Conservation (phyloP, 1,139 yeast species). For the Suhomyces anneliseae region DNA sequence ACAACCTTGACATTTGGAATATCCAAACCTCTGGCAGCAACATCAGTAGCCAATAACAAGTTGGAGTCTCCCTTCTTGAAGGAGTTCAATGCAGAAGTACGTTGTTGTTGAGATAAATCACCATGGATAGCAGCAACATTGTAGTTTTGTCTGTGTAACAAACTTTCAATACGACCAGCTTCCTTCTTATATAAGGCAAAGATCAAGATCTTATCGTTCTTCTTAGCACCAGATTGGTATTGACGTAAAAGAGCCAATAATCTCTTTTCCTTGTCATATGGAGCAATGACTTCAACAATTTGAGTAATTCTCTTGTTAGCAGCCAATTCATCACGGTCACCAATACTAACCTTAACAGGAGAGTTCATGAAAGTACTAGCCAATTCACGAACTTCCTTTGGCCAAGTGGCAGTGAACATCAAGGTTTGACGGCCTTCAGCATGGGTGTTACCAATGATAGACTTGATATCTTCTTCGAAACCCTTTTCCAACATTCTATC, state of each 20-base stretch:
- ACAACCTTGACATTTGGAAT: constrained; percentile 97
- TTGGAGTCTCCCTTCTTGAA: constrained; percentile 81
- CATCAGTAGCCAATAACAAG: constrained; percentile 92
- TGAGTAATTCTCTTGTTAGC: constrained; percentile 95
- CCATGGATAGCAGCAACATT: constrained; percentile 94
- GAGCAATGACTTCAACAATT: constrained; percentile 89
- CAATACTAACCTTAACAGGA: constrained; percentile 89
- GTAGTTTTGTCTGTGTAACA: constrained; percentile 71
- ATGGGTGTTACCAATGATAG: constrained; percentile 62
- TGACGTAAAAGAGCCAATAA: constrained; percentile 69
- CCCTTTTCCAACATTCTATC: constrained; percentile 97
- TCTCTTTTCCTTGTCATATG: constrained; percentile 75
- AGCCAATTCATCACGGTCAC: constrained; percentile 88
- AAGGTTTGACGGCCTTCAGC: constrained; percentile 66
- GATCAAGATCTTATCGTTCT: constrained; percentile 78
- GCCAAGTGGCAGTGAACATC: constrained; percentile 91
- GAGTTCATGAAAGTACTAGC: constrained; percentile 79
- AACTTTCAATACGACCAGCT: constrained; percentile 85
- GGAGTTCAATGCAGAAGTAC: constrained; percentile 81
- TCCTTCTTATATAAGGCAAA: constrained; percentile 96
- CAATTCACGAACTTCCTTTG: constrained; percentile 87
- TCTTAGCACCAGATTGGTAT: constrained; percentile 66
- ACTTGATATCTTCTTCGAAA: constrained; percentile 92
- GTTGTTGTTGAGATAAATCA: constrained; percentile 87
- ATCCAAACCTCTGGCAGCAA: constrained; percentile 98